Evolutionary conservation across 2,329 filamentous ascomycete species (phyloP).

Genomic region (Penicillium sp.): DNA sequence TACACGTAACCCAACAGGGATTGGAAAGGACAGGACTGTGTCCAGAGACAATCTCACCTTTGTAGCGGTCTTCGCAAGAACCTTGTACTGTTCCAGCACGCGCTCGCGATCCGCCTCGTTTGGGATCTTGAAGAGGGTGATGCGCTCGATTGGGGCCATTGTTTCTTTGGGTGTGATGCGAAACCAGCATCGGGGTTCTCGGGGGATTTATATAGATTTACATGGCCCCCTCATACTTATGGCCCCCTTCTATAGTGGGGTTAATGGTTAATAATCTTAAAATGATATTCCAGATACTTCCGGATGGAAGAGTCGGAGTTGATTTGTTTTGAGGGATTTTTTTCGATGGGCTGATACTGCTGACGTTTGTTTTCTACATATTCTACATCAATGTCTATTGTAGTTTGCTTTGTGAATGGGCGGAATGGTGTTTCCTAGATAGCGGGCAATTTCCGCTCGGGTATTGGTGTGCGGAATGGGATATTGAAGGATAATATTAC

Average conservation of each 20-base stretch:
- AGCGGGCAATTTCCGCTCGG: conserved; percentile 7
- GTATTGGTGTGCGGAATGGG: conserved; percentile 3
- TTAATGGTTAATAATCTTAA: background rate
- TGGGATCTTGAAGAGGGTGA: conserved; percentile 56
- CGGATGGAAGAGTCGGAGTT: background rate
- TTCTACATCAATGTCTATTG: background rate
- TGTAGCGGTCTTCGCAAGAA: conserved; percentile 43
- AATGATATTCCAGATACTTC: background rate
- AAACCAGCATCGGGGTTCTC: background rate
- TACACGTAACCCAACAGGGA: background rate
- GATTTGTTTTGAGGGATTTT: no score
- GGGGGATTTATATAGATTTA: background rate
- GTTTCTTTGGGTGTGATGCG: background rate
- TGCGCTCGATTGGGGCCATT: conserved; percentile 48
- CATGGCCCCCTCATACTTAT: background rate
- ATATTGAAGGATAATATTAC: background rate
- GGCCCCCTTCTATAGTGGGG: background rate
- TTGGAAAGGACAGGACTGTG: background rate
- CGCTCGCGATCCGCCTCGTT: conserved; percentile 45
- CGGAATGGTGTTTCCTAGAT: background rate
- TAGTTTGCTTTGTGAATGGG: background rate
- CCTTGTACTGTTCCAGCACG: conserved; percentile 47
- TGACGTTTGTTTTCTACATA: background rate
- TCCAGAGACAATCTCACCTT: conserved; percentile 37
- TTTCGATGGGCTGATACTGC: background rate